Base-by-base conservation (phyloP, 2,329 filamentous ascomycete species). In the Botrytis deweyae region DNA sequence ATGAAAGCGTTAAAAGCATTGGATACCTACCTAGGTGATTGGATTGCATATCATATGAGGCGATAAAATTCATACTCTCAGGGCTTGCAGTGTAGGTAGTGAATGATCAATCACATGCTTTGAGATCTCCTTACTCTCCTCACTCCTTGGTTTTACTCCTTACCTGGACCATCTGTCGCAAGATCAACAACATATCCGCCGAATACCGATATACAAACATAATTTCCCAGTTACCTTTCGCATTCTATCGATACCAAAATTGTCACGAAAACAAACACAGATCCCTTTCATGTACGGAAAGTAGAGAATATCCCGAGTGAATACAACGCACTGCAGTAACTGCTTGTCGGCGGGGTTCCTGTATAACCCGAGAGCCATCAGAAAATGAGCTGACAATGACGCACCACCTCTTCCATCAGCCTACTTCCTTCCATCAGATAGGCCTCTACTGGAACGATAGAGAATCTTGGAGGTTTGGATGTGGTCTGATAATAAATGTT, bases 321-420 rank as follows among this genome's bases (percentile, higher is more conserved):
- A n/a, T 22, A 20, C 46, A n/a, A 14, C 25, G 1, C 25, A 14
- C 49, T 52, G 49, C 49, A n/a, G 49, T 52, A 5, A 52, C 22
- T 55, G n/a, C 52, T n/a, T n/a, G 22, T 67, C 36, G 33, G 44
- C 44, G 44, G 64, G 44, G 12, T 52, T 67, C 18, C 64, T 52
- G 33, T 67, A 16, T 14, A 12, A 25, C 42, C 64, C 18, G 42
- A 6, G 6, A 25, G 38, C 38, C 14, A n/a, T 9, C 20, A 40
- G 6, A 52, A 25, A 67, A 38, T 67, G 64, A 36, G 64, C 64
- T 67, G 64, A 52, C 36, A 29, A 38, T 52, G 38, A 64, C 62
- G 38, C 61, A 40, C 38, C 62, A 44, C 16, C 10, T 64, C n/a
- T 42, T 44, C n/a, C 0, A 44, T 40, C 38, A 42, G 40, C 36